Evolutionary conservation across 108 stramenopile genomes (phyloP).

Genomic region (Fragilariopsis cylindrus): DNA sequence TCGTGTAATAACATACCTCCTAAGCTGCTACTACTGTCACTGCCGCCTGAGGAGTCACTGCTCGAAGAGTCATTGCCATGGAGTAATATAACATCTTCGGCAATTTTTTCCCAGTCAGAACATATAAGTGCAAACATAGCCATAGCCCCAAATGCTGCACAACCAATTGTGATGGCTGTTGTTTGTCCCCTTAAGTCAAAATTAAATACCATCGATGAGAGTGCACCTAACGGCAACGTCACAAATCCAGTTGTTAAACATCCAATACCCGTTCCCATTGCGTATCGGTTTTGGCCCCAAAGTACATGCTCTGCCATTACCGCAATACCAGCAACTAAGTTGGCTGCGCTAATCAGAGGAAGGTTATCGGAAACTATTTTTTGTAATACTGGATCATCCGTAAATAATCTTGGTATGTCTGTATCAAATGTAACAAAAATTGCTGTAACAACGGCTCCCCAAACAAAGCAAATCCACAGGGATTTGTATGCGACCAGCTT

Average conservation of each 20-base stretch:
- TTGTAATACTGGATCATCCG: slow-evolving; percentile 58
- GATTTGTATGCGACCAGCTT: slow-evolving; percentile 57
- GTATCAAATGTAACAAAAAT: slow-evolving; percentile 40
- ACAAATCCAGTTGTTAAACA: slow-evolving; percentile 44
- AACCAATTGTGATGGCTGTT: slow-evolving; percentile 51
- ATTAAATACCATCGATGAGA: slow-evolving; percentile 35
- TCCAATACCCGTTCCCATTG: slow-evolving; percentile 48
- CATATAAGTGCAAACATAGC: neutral
- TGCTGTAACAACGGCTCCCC: slow-evolving; percentile 25
- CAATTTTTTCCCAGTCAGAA: slow-evolving; percentile 12
- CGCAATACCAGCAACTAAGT: slow-evolving; percentile 50
- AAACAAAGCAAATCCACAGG: slow-evolving; percentile 41
- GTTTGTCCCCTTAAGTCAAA: slow-evolving; percentile 48
- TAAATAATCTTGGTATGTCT: slow-evolving; percentile 46
- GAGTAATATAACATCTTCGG: slow-evolving; percentile 1
- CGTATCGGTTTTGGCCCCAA: slow-evolving; percentile 61
- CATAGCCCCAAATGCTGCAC: slow-evolving; percentile 24
- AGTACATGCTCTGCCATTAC: slow-evolving; percentile 51
- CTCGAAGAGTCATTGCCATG: neutral
- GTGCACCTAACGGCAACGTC: slow-evolving; percentile 49
- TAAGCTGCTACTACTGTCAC: neutral
- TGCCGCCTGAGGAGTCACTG: neutral
- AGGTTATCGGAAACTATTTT: slow-evolving; percentile 47
- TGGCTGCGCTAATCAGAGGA: slow-evolving; percentile 53
- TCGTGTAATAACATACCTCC: neutral